Percentiles rank a stretch among this genome's conserved stretches.
Conservation (phyloP, 352 stramenopile genomes). For the Elongisporangium prolatum region DNA sequence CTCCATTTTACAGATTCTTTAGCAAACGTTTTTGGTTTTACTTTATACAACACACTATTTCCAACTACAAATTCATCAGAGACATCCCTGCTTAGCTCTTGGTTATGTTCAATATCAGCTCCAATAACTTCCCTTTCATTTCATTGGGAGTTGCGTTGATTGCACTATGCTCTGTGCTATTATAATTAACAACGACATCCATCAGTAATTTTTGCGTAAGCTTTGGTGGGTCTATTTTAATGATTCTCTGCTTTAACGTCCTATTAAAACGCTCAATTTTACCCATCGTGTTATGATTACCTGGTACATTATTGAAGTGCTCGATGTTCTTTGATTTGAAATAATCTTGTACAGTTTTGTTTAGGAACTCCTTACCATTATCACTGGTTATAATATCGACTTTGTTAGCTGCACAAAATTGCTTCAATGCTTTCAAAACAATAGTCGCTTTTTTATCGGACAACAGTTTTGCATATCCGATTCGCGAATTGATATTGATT, state of each 20-base stretch:
- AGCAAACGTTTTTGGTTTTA: slow-evolving; percentile 22
- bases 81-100: neutral
- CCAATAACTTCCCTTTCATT: slow-evolving; percentile 11
- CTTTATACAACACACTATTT: slow-evolving; percentile 6
- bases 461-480: slow-evolving; percentile 16
- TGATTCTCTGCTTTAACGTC: slow-evolving; percentile 15
- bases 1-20: slow-evolving; percentile 19
- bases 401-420: slow-evolving; percentile 10
- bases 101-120: slow-evolving; percentile 8
- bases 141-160: slow-evolving; percentile 8
- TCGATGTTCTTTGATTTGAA: slow-evolving; percentile 12
- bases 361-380: slow-evolving; percentile 17
- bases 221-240: slow-evolving; percentile 6
- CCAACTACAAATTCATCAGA: slow-evolving; percentile 9
- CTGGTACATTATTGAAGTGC: slow-evolving; percentile 13
- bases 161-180: slow-evolving; percentile 7
- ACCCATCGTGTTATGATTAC: slow-evolving; percentile 14
- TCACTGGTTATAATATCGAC: slow-evolving; percentile 12
- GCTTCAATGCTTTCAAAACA: slow-evolving; percentile 7
- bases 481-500: slow-evolving; percentile 24
- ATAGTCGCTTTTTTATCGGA: slow-evolving; percentile 5
- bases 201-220: slow-evolving; percentile 9
- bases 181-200: slow-evolving; percentile 15
- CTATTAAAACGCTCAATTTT: slow-evolving; percentile 25
- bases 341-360: slow-evolving; percentile 5